Evolutionary conservation across 352 stramenopile genomes (phyloP), one percentile per base, ranked within the genome.

Genomic region (Globisporangium iwayamae): DNA sequence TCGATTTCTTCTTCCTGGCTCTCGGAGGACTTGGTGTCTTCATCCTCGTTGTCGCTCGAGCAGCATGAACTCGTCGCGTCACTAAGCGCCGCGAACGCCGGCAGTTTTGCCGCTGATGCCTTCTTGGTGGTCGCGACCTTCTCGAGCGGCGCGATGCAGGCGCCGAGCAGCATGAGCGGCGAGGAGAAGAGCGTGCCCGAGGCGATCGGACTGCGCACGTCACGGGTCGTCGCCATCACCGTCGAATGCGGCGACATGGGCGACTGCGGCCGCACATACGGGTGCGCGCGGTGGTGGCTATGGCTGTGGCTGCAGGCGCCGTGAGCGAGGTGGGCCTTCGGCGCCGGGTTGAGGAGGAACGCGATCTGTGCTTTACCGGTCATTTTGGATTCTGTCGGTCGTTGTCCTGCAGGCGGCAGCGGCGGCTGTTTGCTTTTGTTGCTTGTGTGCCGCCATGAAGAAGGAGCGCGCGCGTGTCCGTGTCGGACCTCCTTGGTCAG

Each of bases 341-440:
- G 63, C 9, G 56, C 66, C 5, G 71, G 71, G 50, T 81, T 81
- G 66, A 81, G 71, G 56, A 77, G 61, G 70, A 72, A 79, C 10
- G 74, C 73, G 62, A 81, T 81, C 65, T 74, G 72, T 25, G 71
- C 67, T 61, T 79, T 81, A 65, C 45, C 66, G 63, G 70, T 63
- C 71, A 81, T 81, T 65, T 68, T 67, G 62, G 55, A 56, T 67
- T 56, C 14, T 62, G 62, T 30, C 6, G 53, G 11, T 65, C 47
- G 32, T 14, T 5, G 16, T 14, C 50, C 13, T 36, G 18, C 25
- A 36, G 22, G 14, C 28, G 28, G 3, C 20, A 10, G 25, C 50
- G 28, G 22, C 25, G 25, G 25, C 25, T 28, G 1, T 28, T 28
- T 28, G 25, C 1, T 28, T 32, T 43, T 43, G 38, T 13, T 43